Evolutionary conservation across 192 early-diverging fungal genomes (phyloP).

Genomic region (Tieghemiomyces parasiticus): DNA sequence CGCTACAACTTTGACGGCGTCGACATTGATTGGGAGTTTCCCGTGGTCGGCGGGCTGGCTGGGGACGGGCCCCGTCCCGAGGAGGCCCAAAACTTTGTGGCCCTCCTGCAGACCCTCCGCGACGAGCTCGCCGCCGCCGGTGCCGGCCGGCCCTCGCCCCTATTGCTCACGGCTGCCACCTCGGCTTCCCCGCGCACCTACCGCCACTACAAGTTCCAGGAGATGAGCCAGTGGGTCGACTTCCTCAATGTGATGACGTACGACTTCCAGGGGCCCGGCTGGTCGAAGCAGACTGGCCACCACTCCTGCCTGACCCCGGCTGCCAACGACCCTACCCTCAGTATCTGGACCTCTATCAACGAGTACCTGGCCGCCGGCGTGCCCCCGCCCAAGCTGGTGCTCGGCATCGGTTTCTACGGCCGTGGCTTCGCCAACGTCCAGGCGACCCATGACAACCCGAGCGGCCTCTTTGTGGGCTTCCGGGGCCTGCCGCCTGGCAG

Average conservation of each 20-base stretch:
- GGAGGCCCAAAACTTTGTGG: slow-evolving; percentile 68
- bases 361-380: slow-evolving; percentile 58
- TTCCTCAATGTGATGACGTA: slow-evolving; percentile 90
- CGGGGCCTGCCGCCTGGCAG: slow-evolving; percentile 58
- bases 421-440: slow-evolving; percentile 81
- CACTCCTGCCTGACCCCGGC: slow-evolving; percentile 70
- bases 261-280: slow-evolving; percentile 51
- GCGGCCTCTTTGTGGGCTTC: slow-evolving; percentile 42
- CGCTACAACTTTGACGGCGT: slow-evolving; percentile 32
- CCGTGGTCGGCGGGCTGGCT: slow-evolving; percentile 41
- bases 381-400: slow-evolving; percentile 65
- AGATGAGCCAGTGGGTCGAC: slow-evolving; percentile 52
- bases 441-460: slow-evolving; percentile 24
- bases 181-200: slow-evolving; percentile 47
- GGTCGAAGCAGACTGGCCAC: slow-evolving; percentile 57
- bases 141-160: slow-evolving; percentile 26
- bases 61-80: slow-evolving; percentile 42
- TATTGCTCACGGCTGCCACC: slow-evolving; percentile 53
- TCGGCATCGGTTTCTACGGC: slow-evolving; percentile 87
- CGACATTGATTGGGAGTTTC: slow-evolving; percentile 72
- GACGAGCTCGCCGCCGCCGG: slow-evolving; percentile 35
- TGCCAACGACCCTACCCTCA: slow-evolving; percentile 36
- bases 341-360: slow-evolving; percentile 48
- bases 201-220: slow-evolving; percentile 36
- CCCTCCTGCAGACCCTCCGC: slow-evolving; percentile 58